A percentile compares a stretch with the other conserved stretches of the same genome.
Conservation (phyloP, 2,329 filamentous ascomycete species). For the Ustulina deusta region DNA sequence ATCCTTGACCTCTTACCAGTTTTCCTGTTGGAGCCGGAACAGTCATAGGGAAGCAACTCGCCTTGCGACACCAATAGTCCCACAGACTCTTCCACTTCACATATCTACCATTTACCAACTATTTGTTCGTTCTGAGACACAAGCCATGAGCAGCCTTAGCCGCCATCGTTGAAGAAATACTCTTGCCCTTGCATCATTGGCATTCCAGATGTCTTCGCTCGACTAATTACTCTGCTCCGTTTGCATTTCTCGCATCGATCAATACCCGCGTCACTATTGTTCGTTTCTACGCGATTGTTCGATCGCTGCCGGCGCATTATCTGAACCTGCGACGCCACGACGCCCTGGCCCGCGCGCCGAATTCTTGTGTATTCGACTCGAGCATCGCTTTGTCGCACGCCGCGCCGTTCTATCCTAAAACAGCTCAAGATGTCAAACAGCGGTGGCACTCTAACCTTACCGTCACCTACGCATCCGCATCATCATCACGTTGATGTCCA, state of each 20-base stretch:
- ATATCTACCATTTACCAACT: constrained; percentile 24
- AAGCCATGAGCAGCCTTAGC: constrained; percentile 39
- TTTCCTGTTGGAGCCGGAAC: constrained; percentile 22
- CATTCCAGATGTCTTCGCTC: constrained; percentile 48
- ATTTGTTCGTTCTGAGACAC: constrained; percentile 34
- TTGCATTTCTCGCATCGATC: constrained; percentile 45
- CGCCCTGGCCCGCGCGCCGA: constrained; percentile 23
- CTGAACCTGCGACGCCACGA: constrained; percentile 36
- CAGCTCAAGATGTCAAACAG: constrained; percentile 47
- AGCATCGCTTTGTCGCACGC: constrained; percentile 34
- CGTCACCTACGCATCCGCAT: constrained; percentile 85
- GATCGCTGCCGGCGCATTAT: constrained; percentile 37
- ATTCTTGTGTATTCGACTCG: constrained; percentile 23
- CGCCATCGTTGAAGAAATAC: constrained; percentile 45
- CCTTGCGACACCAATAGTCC: constrained; percentile 26
- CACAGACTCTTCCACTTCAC: constrained; percentile 19
- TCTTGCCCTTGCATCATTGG: constrained; percentile 47
- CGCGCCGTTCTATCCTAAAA: constrained; percentile 20
- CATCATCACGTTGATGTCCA: constrained; percentile 83
- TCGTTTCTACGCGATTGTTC: constrained; percentile 41
- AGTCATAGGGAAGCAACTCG: constrained; percentile 22
- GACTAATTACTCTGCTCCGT: constrained; percentile 43
- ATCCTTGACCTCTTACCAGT: neutral
- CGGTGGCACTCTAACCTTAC: constrained; percentile 81
- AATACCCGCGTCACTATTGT: constrained; percentile 37